Base-by-base conservation (phyloP, 805 yeast genomes). In the Kuraishia hungarica region DNA sequence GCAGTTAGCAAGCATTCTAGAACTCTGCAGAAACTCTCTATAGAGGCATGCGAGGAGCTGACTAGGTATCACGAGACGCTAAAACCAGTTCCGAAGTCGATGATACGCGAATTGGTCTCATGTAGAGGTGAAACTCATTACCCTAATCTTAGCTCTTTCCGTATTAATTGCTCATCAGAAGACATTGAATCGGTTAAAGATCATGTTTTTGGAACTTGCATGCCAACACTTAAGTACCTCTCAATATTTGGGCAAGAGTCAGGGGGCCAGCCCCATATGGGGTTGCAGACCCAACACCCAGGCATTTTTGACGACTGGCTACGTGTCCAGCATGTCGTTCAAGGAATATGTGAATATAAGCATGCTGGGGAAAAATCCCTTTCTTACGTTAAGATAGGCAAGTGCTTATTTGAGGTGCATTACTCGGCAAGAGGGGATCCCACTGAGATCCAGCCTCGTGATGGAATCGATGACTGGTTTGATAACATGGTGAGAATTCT, bases 271-370 rank as follows among this genome's bases (percentile, higher is more conserved):
- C 76, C 76, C 0, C 67, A 70, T 55, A 58, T 72, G 55, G 77
- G 76, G 1, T 57, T 73, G 24, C 75, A 71, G 6, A 69, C 70
- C 69, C 62, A 66, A 1, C 73, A 72, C 56, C 77, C 77, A 4
- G 64, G 67, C 15, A 57, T 73, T 5, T 70, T 65, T 59, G 77
- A 73, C 57, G 76, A 72, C 56, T 72, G 76, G 76, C 67, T 63
- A 56, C 68, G 68, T 54, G 74, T 73, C 13, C 75, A 72, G 58
- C 75, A 71, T 56, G 72, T 70, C 2, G 77, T 75, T 15, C 50
- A 64, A 46, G 59, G 64, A 21, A 28, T 53, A 20, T 49, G 52
- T 21, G 50, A 49, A 8, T 22, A 39, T 26, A 48, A 13, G 26
- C 48, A 17, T n/a, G 28, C 24, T 15, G 24, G 39, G 4, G n/a